Percentiles rank a stretch among this genome's conserved stretches.
Conservation (phyloP, 495 filamentous ascomycete genomes). For the Penicillium waksmanii region DNA sequence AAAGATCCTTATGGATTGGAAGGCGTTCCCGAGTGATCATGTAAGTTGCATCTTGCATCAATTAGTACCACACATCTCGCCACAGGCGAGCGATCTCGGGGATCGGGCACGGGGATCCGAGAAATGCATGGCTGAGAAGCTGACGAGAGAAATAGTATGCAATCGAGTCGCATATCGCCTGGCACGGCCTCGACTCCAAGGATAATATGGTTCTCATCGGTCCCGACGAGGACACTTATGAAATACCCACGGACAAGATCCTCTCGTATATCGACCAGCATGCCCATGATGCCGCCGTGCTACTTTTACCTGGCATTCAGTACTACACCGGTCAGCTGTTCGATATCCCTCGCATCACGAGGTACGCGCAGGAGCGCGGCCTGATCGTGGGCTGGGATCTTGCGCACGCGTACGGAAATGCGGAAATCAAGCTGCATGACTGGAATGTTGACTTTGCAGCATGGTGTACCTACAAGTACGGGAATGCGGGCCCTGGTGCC, state of each 20-base stretch:
- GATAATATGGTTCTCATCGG: slow-evolving; percentile 77
- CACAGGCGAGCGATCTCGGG: not conserved
- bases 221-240: slow-evolving; percentile 56
- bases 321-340: slow-evolving; percentile 94
- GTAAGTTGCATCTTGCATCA: slow-evolving; percentile 40
- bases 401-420: slow-evolving; percentile 93
- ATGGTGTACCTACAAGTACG: slow-evolving; percentile 98
- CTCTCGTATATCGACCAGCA: slow-evolving; percentile 75
- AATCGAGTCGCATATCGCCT: slow-evolving; percentile 83
- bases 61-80: too few relatives aligned
- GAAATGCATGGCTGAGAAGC: not conserved
- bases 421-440: slow-evolving; percentile 77
- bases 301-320: slow-evolving; percentile 90
- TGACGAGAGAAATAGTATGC: slow-evolving; percentile 64
- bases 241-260: slow-evolving; percentile 72
- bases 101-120: not conserved
- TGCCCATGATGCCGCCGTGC: slow-evolving; percentile 71
- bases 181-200: slow-evolving; percentile 70
- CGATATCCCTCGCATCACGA: slow-evolving; percentile 85
- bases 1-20: slow-evolving; percentile 91
- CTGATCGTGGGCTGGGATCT: slow-evolving; percentile 92
- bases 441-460: slow-evolving; percentile 95
- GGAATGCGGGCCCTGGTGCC: slow-evolving; percentile 84
- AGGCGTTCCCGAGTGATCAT: slow-evolving; percentile 95
- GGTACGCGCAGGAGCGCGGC: slow-evolving; percentile 70